phyloP scores from a whole-genome alignment of 805 yeast genomes.

The Huiozyma sinensis region DNA sequence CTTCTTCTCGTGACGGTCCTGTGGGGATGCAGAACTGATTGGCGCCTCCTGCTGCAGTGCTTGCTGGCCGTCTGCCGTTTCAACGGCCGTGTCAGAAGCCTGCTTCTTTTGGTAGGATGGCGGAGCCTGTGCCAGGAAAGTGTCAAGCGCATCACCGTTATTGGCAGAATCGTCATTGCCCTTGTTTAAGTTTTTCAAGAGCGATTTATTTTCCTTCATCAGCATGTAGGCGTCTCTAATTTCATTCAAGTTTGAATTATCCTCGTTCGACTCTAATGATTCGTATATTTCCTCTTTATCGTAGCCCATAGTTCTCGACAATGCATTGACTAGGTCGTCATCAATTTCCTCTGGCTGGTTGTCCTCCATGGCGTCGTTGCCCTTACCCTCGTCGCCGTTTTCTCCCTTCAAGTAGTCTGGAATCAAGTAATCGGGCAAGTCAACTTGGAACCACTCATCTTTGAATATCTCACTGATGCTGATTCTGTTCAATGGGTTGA shows the following conservation, averaged over 20 bases:
- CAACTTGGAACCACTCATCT: conserved; percentile 86
- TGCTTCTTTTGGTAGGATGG: conserved; percentile 34
- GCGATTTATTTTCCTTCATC: conserved; percentile 65
- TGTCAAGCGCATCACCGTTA: conserved; percentile 42
- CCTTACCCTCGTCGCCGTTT: neutral
- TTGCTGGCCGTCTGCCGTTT: conserved; percentile 4
- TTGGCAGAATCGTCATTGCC: conserved; percentile 10
- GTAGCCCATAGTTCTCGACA: conserved; percentile 80
- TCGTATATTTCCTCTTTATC: conserved; percentile 73
- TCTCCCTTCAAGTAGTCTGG: conserved; percentile 30
- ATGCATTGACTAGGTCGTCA: conserved; percentile 62
- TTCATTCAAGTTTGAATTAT: conserved; percentile 51
- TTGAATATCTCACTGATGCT: conserved; percentile 87
- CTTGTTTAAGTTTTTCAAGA: conserved; percentile 53
- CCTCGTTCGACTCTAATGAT: conserved; percentile 41
- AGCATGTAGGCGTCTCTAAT: conserved; percentile 78
- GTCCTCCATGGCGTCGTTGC: neutral
- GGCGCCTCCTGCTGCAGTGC: conserved; percentile 1
- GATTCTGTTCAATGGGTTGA: conserved; percentile 86
- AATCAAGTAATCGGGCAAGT: conserved; percentile 66
- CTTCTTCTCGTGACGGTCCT: conserved; percentile 3
- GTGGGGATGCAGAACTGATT: neutral
- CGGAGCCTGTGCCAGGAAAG: conserved; percentile 50
- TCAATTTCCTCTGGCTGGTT: conserved; percentile 39
- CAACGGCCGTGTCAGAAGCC: neutral